phyloP scores from a whole-genome alignment of 2,329 filamentous ascomycete species.

The Ophiostoma sp. region DNA sequence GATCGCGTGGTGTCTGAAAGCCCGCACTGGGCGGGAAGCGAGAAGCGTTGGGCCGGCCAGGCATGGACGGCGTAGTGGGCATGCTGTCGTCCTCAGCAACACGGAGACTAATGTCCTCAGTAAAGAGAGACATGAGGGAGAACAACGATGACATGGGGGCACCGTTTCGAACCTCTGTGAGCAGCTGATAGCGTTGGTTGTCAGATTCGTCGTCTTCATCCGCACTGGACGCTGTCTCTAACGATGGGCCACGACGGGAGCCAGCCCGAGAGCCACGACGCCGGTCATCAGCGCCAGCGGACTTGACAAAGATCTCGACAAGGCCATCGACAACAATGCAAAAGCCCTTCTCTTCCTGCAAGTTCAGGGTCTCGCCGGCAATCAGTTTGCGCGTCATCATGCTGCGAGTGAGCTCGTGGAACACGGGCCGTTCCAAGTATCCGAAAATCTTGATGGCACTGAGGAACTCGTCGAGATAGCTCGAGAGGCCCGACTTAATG shows the following conservation, averaged over 20 bases:
- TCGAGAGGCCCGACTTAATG: slow-evolving; percentile 84
- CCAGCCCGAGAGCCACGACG: slow-evolving; percentile 24
- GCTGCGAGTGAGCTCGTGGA: slow-evolving; percentile 92
- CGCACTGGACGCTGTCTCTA: slow-evolving; percentile 44
- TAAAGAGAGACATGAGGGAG: slow-evolving; percentile 94
- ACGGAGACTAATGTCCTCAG: slow-evolving; percentile 81
- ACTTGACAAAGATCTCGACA: slow-evolving; percentile 98
- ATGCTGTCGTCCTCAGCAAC: slow-evolving; percentile 60
- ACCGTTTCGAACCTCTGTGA: slow-evolving; percentile 96
- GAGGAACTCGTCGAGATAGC: slow-evolving; percentile 94
- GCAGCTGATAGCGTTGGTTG: slow-evolving; percentile 83
- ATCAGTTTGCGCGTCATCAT: slow-evolving; percentile 98
- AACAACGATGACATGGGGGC: slow-evolving; percentile 98
- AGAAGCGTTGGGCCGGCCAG: slow-evolving; percentile 31
- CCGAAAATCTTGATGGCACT: slow-evolving; percentile 99
- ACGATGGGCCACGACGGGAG: slow-evolving; percentile 38
- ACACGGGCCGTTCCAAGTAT: slow-evolving; percentile 91
- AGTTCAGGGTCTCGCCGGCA: slow-evolving; percentile 86
- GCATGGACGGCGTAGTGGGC: slow-evolving; percentile 30
- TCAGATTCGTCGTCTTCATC: slow-evolving; percentile 48
- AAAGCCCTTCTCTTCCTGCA: slow-evolving; percentile 97
- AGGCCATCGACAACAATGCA: slow-evolving; percentile 94
- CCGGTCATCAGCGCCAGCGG: slow-evolving; percentile 49
- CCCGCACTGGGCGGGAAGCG: slow-evolving; percentile 32
- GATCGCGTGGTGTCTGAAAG: slow-evolving; percentile 34